Evolutionary conservation across 208 protist species (phyloP), one percentile per base, ranked within the genome.

Genomic region (Novymonas esmeraldas): DNA sequence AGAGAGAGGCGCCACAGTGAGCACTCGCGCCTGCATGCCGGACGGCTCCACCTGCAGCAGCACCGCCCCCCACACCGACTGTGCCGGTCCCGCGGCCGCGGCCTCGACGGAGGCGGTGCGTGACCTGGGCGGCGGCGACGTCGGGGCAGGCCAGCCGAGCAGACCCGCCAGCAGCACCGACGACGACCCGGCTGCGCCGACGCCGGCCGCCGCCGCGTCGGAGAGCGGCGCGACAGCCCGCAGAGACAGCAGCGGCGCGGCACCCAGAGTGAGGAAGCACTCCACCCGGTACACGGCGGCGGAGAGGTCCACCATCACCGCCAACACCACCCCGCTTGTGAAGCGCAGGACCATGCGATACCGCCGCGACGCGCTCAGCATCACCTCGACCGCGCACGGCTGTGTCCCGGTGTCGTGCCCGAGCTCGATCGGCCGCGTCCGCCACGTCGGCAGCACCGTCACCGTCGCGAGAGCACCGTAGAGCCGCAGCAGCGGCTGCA

Each of bases 341-440:
- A 93, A 95, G 63, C 76, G 70, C 33, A 77, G 50, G 16, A 95
- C 66, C 50, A 95, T 50, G 28, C 89, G 89, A 64, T 89, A 93
- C 45, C 82, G 87, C 48, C 74, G 76, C 20, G 78, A 68, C 14
- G 58, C 54, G 41, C 54, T 70, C 54, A 83, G 68, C 26, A 85
- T 52, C 26, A 85, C 57, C 64, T 82, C 76, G 14, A 78, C 70
- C 41, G 76, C 82, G 6, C 67, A 75, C 34, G 79, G 78, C 28
- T 84, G 83, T n/a, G 76, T 84, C 26, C 67, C 50, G 14, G 73
- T 69, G 42, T 76, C 61, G 34, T 76, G 61, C 20, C 89, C 85
- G 34, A 95, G 73, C 62, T 86, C 82, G 11, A 91, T 78, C 13
- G 65, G 69, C n/a, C 85, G 73, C 24, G 59, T 78, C 18, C 60